These are phyloP conservation scores for Suillus cothurnatus DNA, from an alignment of 768 basidiomycete genomes.

Conservation along the genomic window DNA sequence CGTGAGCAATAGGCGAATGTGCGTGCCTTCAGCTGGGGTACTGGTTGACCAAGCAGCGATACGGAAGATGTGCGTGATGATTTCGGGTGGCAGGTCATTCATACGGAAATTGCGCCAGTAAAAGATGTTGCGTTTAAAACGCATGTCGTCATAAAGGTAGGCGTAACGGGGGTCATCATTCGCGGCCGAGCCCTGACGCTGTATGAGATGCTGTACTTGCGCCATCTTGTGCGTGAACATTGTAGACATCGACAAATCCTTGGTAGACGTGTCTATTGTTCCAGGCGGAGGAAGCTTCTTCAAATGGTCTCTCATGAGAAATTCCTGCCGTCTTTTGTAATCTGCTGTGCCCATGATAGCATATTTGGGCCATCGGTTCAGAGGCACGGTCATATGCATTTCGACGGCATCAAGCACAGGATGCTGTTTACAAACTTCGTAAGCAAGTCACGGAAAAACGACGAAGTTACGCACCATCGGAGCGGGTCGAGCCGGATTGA, in stretches of 20 bases:
- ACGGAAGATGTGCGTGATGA: constrained; percentile 66
- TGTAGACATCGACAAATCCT: not conserved
- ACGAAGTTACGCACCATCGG: not conserved
- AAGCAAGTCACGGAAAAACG: not conserved
- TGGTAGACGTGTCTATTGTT: constrained; percentile 3
- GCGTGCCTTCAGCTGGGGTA: constrained; percentile 37
- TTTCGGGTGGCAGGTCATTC: constrained; percentile 65
- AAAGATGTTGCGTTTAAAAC: constrained; percentile 24
- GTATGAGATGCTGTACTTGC: not conserved
- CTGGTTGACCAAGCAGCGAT: constrained; percentile 55
- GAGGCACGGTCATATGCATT: not conserved
- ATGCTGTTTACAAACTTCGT: not conserved
- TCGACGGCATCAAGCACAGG: constrained; percentile 7
- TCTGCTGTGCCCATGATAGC: constrained; percentile 2
- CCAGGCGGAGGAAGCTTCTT: constrained; percentile 2
- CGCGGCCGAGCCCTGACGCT: not conserved
- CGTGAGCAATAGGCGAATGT: constrained; percentile 50
- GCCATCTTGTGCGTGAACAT: constrained; percentile 1
- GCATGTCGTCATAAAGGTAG: constrained; percentile 10
- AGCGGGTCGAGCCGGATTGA: not conserved
- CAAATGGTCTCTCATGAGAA: constrained; percentile 2
- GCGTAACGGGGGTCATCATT: constrained; percentile 1
- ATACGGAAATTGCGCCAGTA: constrained; percentile 54
- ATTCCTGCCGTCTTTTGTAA: constrained; percentile 5
- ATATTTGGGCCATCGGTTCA: not conserved